Percentiles rank a stretch among this genome's conserved stretches.
These are phyloP conservation scores for Leishmania aethiopica DNA, from an alignment of 208 protist genomes.

Conservation along the genomic window DNA sequence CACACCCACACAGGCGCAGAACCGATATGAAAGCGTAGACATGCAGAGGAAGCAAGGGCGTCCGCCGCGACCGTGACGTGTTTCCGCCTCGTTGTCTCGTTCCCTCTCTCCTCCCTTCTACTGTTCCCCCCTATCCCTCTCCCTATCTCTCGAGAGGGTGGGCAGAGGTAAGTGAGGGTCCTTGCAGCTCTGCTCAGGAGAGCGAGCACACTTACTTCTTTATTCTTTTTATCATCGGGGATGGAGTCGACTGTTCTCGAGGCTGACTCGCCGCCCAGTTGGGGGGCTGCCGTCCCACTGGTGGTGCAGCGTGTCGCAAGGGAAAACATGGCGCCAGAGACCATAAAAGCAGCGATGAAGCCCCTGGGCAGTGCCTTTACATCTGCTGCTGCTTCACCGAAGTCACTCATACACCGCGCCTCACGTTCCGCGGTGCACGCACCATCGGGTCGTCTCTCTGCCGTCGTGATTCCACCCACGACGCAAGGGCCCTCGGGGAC, in stretches of 20 bases:
- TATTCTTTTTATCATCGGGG: constrained; percentile 1
- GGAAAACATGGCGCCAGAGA: background rate
- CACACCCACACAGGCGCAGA: background rate
- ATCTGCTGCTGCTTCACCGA: background rate
- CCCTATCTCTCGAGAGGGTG: background rate
- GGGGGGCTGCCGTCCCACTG: background rate
- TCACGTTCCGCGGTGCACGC: background rate
- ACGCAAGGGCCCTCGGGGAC: background rate
- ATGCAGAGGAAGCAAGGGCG: background rate
- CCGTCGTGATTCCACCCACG: background rate
- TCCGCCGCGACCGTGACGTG: background rate
- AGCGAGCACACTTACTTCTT: background rate
- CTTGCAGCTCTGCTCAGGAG: background rate
- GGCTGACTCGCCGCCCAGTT: background rate
- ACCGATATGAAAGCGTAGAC: background rate
- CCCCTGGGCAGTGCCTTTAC: constrained; percentile 1
- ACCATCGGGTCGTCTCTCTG: background rate
- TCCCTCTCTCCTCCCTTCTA: background rate
- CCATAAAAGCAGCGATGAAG: background rate
- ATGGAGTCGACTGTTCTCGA: background rate
- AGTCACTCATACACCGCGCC: no score
- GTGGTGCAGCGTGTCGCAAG: background rate
- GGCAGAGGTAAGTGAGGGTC: background rate
- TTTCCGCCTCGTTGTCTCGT: background rate
- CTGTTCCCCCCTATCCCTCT: background rate